Percentiles rank a stretch among this genome's conserved stretches.
These are phyloP conservation scores for Samsoniella hepiali DNA, from an alignment of 2,329 filamentous ascomycete species.

Conservation along the genomic window DNA sequence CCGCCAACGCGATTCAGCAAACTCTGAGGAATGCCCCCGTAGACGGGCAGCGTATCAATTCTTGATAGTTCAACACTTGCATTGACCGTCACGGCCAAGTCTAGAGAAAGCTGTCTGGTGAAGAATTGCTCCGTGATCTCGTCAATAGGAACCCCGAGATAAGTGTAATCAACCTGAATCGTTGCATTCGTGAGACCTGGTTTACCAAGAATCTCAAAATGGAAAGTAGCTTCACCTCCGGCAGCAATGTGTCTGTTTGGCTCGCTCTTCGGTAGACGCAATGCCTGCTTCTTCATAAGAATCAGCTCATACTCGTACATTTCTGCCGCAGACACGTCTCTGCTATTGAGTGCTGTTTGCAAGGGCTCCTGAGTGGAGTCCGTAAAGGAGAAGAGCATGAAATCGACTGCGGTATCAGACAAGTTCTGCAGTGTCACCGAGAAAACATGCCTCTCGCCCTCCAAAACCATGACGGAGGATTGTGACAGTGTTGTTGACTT, in stretches of 20 bases:
- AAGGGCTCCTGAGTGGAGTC: conserved; percentile 80
- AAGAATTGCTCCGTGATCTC: conserved; percentile 73
- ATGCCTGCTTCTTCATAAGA: conserved; percentile 68
- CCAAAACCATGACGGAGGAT: conserved; percentile 85
- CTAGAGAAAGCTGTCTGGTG: conserved; percentile 76
- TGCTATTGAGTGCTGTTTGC: conserved; percentile 69
- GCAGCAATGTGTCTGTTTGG: conserved; percentile 61
- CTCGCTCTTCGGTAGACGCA: conserved; percentile 53
- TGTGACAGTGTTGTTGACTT: conserved; percentile 77
- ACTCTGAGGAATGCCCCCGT: conserved; percentile 59
- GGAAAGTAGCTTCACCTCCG: conserved; percentile 66
- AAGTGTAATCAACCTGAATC: conserved; percentile 82
- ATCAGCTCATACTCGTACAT: conserved; percentile 84
- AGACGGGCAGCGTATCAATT: conserved; percentile 74
- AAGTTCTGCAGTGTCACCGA: conserved; percentile 77
- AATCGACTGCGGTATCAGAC: conserved; percentile 73
- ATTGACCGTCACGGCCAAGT: conserved; percentile 86
- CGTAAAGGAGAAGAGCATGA: conserved; percentile 83
- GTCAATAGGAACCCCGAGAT: conserved; percentile 66
- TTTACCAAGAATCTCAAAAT: conserved; percentile 82
- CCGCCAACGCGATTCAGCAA: conserved; percentile 52
- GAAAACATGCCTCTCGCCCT: conserved; percentile 79
- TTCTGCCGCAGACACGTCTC: conserved; percentile 74
- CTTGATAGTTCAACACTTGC: conserved; percentile 79
- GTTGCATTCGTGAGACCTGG: conserved; percentile 75